Conservation (phyloP, 192 early-diverging fungal genomes). For the Entophlyctis luteolus region DNA sequence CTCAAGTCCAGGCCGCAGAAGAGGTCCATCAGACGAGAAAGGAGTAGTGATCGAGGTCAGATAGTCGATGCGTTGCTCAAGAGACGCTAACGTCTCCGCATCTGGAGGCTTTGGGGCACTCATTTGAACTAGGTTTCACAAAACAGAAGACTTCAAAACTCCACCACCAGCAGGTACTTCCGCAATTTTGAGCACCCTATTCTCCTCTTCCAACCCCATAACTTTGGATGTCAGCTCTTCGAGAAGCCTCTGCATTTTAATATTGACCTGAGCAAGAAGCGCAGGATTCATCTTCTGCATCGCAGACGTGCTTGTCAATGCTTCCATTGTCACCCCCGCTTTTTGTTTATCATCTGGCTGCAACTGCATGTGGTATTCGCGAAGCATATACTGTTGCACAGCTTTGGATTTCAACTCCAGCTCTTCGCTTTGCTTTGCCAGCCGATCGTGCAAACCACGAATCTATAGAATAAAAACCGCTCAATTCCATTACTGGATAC, state of each 20-base stretch:
- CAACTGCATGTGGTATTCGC: slow-evolving; percentile 40
- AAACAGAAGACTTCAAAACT: slow-evolving; percentile 1
- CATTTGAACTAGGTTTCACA: not conserved
- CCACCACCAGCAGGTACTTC: no score
- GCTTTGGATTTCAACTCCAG: slow-evolving; percentile 52
- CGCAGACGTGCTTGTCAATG: slow-evolving; percentile 38
- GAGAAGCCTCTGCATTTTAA: slow-evolving; percentile 58
- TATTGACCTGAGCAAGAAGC: slow-evolving; percentile 49
- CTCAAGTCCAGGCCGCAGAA: slow-evolving; percentile 20
- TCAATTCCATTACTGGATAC: not conserved
- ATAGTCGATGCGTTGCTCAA: slow-evolving; percentile 22
- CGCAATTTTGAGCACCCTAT: slow-evolving; percentile 27
- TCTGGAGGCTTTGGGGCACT: not conserved
- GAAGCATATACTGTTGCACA: slow-evolving; percentile 49
- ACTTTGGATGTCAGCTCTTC: slow-evolving; percentile 51
- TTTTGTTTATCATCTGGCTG: slow-evolving; percentile 46
- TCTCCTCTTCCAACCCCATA: slow-evolving; percentile 44
- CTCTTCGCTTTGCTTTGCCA: slow-evolving; percentile 37
- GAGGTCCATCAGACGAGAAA: slow-evolving; percentile 7
- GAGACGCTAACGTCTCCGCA: not conserved
- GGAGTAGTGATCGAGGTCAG: slow-evolving; percentile 22
- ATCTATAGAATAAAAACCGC: slow-evolving; percentile 27
- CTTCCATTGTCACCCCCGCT: slow-evolving; percentile 38
- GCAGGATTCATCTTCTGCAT: slow-evolving; percentile 56
- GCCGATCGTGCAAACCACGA: slow-evolving; percentile 27